Conservation (phyloP, 768 basidiomycete genomes). For the Macrocybe gigantea region DNA sequence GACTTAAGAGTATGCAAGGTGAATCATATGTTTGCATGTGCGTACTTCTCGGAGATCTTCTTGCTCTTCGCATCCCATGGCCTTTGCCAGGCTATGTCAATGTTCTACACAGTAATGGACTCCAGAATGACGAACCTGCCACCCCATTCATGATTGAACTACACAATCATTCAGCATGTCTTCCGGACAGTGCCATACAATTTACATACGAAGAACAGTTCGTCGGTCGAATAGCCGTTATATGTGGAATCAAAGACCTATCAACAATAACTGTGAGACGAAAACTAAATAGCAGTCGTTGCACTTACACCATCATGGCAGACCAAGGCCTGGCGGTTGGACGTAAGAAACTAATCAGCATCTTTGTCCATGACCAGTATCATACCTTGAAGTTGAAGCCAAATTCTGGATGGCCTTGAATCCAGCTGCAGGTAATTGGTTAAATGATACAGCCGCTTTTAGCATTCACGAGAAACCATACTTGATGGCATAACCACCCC, state of each 20-base stretch:
- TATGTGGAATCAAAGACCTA: constrained; percentile 74
- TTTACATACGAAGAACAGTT: constrained; percentile 75
- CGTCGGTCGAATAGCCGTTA: constrained; percentile 87
- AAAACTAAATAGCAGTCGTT: no score
- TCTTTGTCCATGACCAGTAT: background rate
- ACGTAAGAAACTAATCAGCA: background rate
- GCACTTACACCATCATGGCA: constrained; percentile 80
- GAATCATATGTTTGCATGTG: background rate
- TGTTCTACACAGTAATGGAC: background rate
- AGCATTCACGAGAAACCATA: constrained; percentile 22
- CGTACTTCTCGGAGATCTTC: constrained; percentile 51
- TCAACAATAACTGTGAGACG: no score
- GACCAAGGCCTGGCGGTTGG: constrained; percentile 51
- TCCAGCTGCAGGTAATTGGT: constrained; percentile 57
- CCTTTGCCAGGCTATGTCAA: constrained; percentile 14
- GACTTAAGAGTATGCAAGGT: background rate
- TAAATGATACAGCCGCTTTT: constrained; percentile 2
- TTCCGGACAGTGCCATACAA: background rate
- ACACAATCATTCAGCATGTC: background rate
- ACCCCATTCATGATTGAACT: constrained; percentile 89
- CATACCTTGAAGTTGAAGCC: constrained; percentile 77
- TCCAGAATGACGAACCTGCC: constrained; percentile 35
- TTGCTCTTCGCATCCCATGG: constrained; percentile 66
- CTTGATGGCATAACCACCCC: constrained; percentile 90
- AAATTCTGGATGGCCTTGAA: constrained; percentile 88